These are phyloP conservation scores for Lichtheimia ramosa DNA, from an alignment of 371 early-diverging fungal genomes.

Conservation along the genomic window DNA sequence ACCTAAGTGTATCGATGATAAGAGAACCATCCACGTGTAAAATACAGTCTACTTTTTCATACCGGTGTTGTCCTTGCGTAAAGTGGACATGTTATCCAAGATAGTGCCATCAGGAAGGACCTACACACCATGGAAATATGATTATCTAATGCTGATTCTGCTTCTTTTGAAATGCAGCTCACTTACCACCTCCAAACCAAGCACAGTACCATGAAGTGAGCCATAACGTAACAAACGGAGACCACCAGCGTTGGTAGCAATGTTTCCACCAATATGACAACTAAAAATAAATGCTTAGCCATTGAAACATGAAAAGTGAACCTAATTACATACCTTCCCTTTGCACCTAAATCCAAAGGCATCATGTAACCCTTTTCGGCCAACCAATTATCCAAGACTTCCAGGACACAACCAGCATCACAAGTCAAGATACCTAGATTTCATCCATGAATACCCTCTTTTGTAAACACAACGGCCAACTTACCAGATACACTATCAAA, in stretches of 20 bases:
- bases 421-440: constrained; percentile 73
- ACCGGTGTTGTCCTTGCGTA: constrained; percentile 83
- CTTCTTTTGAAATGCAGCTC: background rate
- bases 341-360: constrained; percentile 97
- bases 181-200: constrained; percentile 79
- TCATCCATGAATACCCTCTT: background rate
- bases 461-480: background rate
- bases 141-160: constrained; percentile 9
- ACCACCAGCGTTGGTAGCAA: constrained; percentile 98
- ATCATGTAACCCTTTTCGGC: constrained; percentile 87
- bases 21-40: background rate
- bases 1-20: constrained; percentile 35
- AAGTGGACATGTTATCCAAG: constrained; percentile 72
- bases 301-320: background rate
- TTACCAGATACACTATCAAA: constrained; percentile 87
- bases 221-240: constrained; percentile 93
- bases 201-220: constrained; percentile 91
- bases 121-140: constrained; percentile 14
- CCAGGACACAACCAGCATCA: constrained; percentile 93
- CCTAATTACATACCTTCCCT: constrained; percentile 50
- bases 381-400: constrained; percentile 84
- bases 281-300: constrained; percentile 11
- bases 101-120: constrained; percentile 87
- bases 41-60: background rate
- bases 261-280: constrained; percentile 96